These are phyloP conservation scores for Colletotrichum gigasporum DNA, from an alignment of 2,329 filamentous ascomycete genomes.

Conservation along the genomic window DNA sequence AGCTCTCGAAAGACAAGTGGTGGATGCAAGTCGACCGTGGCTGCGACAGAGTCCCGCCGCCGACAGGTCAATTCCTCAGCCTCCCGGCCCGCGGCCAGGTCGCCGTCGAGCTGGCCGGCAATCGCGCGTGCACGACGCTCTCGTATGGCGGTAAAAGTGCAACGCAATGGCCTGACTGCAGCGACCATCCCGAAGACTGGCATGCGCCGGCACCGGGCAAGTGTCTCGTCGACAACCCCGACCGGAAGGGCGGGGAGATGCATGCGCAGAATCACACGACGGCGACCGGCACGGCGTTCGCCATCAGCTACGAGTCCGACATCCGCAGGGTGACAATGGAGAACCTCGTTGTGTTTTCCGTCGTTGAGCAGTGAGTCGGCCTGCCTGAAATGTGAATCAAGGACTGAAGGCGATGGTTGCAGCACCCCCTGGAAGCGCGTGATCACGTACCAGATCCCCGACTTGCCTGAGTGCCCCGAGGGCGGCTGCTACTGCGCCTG, in stretches of 20 bases:
- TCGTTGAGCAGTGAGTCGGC: conserved; percentile 49
- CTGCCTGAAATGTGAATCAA: not conserved
- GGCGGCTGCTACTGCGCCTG: conserved; percentile 42
- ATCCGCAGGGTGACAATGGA: conserved; percentile 56
- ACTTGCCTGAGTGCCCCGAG: conserved; percentile 39
- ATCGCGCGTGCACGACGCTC: conserved; percentile 57
- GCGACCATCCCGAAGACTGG: conserved; percentile 56
- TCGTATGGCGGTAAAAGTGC: conserved; percentile 49
- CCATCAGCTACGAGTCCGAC: conserved; percentile 60
- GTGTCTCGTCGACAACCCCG: conserved; percentile 38
- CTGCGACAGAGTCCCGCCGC: no score
- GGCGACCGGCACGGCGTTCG: conserved; percentile 57
- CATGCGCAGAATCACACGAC: conserved; percentile 54
- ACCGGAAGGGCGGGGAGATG: conserved; percentile 55
- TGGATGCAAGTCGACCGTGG: no score
- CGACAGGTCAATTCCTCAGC: conserved; percentile 40
- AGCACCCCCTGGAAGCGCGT: conserved; percentile 42
- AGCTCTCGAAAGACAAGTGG: no score
- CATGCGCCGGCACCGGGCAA: conserved; percentile 42
- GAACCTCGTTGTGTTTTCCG: conserved; percentile 61
- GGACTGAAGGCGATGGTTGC: not conserved
- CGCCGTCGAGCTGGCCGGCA: conserved; percentile 59
- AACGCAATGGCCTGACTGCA: conserved; percentile 58
- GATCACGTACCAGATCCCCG: conserved; percentile 40
- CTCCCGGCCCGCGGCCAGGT: conserved; percentile 59